A percentile compares a stretch with the other conserved stretches of the same genome.
These are phyloP conservation scores for Firmiana major DNA, from an alignment of 345 rosid species.

Conservation along the genomic window DNA sequence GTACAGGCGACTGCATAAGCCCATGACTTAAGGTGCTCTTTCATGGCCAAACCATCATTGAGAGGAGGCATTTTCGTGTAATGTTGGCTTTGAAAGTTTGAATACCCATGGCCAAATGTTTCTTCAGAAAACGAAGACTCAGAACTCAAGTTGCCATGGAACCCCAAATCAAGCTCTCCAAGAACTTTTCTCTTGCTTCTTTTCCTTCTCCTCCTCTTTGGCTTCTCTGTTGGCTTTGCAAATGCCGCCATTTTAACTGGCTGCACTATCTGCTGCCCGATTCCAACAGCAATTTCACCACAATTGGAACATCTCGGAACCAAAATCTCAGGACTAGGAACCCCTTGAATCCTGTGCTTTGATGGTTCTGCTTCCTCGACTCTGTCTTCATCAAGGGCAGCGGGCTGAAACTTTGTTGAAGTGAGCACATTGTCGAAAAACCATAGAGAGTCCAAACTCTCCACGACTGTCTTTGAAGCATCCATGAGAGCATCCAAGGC, in stretches of 20 bases:
- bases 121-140: conserved; percentile 12
- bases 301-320: conserved; percentile 18
- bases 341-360: conserved; percentile 2
- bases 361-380: conserved; percentile 1
- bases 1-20: conserved; percentile 55
- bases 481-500: conserved; percentile 31
- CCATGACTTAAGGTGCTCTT: conserved; percentile 58
- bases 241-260: conserved; percentile 17
- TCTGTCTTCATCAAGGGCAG: background rate
- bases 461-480: conserved; percentile 19
- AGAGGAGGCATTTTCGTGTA: conserved; percentile 44
- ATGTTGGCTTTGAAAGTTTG: conserved; percentile 4
- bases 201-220: conserved; percentile 21
- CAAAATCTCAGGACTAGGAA: background rate
- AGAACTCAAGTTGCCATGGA: conserved; percentile 8
- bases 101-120: background rate
- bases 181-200: conserved; percentile 24
- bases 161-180: conserved; percentile 34
- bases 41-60: conserved; percentile 55
- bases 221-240: conserved; percentile 2
- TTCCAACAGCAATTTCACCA: conserved; percentile 19
- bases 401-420: background rate
- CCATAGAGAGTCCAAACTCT: conserved; percentile 49
- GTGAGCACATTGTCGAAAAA: conserved; percentile 41
- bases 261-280: conserved; percentile 1